These are phyloP conservation scores for Phlyctochytrium planicorne DNA, from an alignment of 192 early-diverging fungal genomes.

Conservation along the genomic window DNA sequence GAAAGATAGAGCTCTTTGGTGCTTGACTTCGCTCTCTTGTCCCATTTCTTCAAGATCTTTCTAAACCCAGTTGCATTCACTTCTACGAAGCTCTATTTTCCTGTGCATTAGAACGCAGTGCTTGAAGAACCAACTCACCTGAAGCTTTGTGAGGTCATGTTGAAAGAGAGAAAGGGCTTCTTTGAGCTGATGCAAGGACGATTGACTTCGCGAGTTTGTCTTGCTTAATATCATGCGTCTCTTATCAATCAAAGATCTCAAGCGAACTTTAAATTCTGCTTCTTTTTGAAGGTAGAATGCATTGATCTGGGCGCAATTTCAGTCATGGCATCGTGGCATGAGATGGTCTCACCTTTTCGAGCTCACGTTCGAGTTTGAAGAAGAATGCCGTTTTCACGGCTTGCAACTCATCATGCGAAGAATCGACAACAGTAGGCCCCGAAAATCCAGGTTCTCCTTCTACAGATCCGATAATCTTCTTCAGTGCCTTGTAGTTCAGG, in stretches of 20 bases:
- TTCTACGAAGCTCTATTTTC: conserved; percentile 86
- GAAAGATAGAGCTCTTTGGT: conserved; percentile 98
- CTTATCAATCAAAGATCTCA: conserved; percentile 66
- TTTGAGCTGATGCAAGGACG: conserved; percentile 70
- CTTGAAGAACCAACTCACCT: conserved; percentile 51
- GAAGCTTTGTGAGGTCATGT: conserved; percentile 92
- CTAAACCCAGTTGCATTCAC: conserved; percentile 95
- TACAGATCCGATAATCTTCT: conserved; percentile 86
- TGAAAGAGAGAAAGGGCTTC: conserved; percentile 92
- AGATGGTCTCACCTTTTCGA: conserved; percentile 72
- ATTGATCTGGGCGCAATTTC: conserved; percentile 67
- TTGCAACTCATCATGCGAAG: conserved; percentile 48
- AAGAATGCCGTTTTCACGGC: conserved; percentile 96
- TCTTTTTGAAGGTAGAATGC: conserved; percentile 97
- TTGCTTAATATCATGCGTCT: conserved; percentile 28
- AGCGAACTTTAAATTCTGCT: conserved; percentile 84
- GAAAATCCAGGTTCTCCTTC: conserved; percentile 14
- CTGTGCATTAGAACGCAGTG: neutral
- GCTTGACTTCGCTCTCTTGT: conserved; percentile 95
- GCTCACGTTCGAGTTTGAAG: conserved; percentile 94
- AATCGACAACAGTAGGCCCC: conserved; percentile 13
- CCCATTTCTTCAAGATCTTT: conserved; percentile 99
- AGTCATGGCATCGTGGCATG: neutral
- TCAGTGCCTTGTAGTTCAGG: conserved; percentile 96
- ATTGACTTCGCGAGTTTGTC: conserved; percentile 38